phyloP scores from a whole-genome alignment of 1,284 basidiomycete genomes.

The Sanghuangporus sanghuang region DNA sequence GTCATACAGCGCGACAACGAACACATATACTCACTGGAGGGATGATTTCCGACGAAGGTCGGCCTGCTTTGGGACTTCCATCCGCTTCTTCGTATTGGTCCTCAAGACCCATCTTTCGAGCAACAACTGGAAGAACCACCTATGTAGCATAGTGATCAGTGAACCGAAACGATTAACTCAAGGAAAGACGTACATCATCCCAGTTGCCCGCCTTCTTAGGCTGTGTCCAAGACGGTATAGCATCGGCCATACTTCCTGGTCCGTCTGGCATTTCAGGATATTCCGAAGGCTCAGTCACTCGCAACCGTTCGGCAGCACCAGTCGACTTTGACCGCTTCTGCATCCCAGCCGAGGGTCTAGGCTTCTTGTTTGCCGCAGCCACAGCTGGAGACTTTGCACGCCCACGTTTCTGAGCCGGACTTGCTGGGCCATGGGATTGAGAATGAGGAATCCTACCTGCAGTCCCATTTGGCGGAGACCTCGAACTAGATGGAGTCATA shows the following conservation, averaged over 20 bases:
- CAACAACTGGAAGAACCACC: conserved; percentile 71
- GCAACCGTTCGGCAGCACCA: conserved; percentile 24
- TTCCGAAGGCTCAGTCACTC: conserved; percentile 42
- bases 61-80: conserved; percentile 52
- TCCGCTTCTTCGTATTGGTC: conserved; percentile 60
- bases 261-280: conserved; percentile 52
- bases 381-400: conserved; percentile 40
- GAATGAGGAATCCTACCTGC: background rate
- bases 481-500: background rate
- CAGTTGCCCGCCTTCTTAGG: conserved; percentile 65
- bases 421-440: conserved; percentile 3
- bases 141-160: conserved; percentile 19
- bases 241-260: conserved; percentile 51
- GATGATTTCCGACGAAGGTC: conserved; percentile 24
- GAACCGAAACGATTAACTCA: background rate
- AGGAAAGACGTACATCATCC: conserved; percentile 58
- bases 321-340: conserved; percentile 26
- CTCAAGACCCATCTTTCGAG: conserved; percentile 74
- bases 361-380: conserved; percentile 33
- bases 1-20: conserved; percentile 4
- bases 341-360: conserved; percentile 26
- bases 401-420: conserved; percentile 23
- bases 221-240: conserved; percentile 75
- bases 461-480: background rate
- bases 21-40: conserved; percentile 49